Percentiles rank a stretch among this genome's conserved stretches.
Conservation (phyloP, 1,284 basidiomycete genomes). For the Rhodotorula sp. region DNA sequence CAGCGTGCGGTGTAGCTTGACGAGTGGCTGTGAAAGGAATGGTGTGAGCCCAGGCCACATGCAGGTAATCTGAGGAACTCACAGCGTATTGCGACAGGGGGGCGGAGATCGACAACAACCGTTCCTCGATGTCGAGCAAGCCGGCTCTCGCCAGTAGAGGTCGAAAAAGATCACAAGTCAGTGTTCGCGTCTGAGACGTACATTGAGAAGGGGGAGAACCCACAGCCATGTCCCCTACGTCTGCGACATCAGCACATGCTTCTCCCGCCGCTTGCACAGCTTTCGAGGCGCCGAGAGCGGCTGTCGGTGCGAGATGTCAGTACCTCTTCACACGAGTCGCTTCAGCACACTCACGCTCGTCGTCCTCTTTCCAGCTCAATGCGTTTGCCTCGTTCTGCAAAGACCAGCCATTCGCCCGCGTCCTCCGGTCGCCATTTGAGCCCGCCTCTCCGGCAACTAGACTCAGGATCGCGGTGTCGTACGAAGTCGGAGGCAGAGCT, state of each 20-base stretch:
- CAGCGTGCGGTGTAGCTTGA: slow-evolving; percentile 66
- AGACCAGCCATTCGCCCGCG: slow-evolving; percentile 35
- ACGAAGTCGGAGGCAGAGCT: slow-evolving; percentile 57
- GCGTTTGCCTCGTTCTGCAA: slow-evolving; percentile 68
- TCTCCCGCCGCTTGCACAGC: slow-evolving; percentile 74
- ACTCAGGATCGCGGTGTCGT: slow-evolving; percentile 51
- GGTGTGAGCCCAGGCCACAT: neutral
- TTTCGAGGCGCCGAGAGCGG: slow-evolving; percentile 63
- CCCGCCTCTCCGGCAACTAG: slow-evolving; percentile 49
- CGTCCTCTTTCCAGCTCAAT: slow-evolving; percentile 82
- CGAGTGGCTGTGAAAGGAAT: slow-evolving; percentile 55
- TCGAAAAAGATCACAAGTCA: too few species aligned
- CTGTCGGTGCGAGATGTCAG: neutral
- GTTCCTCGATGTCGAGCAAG: slow-evolving; percentile 69
- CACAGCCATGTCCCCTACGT: slow-evolving; percentile 73
- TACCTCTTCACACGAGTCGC: too few species aligned
- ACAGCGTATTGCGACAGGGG: slow-evolving; percentile 69
- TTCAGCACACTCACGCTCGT: slow-evolving; percentile 53
- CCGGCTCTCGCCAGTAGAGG: slow-evolving; percentile 61
- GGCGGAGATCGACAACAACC: slow-evolving; percentile 69
- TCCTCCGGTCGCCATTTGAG: slow-evolving; percentile 38
- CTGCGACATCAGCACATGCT: slow-evolving; percentile 67
- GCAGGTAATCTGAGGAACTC: slow-evolving; percentile 24
- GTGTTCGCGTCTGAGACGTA: neutral
- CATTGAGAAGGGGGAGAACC: slow-evolving; percentile 39